Evolutionary conservation across 441 rosid species (phyloP).

Genomic region (Syzygium syzygioides): DNA sequence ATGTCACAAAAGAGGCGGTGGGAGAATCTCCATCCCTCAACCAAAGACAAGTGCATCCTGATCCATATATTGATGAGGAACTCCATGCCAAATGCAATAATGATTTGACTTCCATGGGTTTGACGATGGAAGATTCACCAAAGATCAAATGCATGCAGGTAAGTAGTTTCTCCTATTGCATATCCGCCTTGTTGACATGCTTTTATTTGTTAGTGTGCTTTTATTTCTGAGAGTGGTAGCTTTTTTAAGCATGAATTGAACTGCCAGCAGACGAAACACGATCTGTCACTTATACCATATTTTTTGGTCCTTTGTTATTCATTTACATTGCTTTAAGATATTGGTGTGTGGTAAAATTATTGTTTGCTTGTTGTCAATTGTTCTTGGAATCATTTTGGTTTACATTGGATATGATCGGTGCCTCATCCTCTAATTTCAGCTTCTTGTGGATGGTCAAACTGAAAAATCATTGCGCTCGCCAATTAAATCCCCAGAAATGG

Average conservation of each 20-base stretch:
- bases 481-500: slow-evolving; percentile 10
- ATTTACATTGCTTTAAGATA: neutral
- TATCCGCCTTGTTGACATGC: neutral
- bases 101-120: slow-evolving; percentile 2
- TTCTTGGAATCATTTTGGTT: neutral
- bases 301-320: neutral
- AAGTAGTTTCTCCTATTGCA: neutral
- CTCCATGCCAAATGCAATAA: slow-evolving; percentile 1
- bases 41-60: slow-evolving; percentile 1
- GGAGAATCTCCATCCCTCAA: slow-evolving; percentile 8
- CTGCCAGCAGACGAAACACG: neutral
- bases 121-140: slow-evolving; percentile 5
- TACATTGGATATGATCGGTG: neutral
- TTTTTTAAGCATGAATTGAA: neutral
- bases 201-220: neutral
- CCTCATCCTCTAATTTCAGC: slow-evolving; percentile 21
- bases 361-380: neutral
- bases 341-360: neutral
- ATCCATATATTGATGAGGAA: slow-evolving; percentile 7
- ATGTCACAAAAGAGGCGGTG: slow-evolving; percentile 1
- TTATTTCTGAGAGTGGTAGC: neutral
- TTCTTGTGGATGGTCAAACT: slow-evolving; percentile 27
- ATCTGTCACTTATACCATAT: neutral
- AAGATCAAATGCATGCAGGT: slow-evolving; percentile 33
- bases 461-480: neutral